Evolutionary conservation across 2,329 filamentous ascomycete species (phyloP), one percentile per base, ranked within the genome.

Genomic region (Neocatenulostroma microsporum): DNA sequence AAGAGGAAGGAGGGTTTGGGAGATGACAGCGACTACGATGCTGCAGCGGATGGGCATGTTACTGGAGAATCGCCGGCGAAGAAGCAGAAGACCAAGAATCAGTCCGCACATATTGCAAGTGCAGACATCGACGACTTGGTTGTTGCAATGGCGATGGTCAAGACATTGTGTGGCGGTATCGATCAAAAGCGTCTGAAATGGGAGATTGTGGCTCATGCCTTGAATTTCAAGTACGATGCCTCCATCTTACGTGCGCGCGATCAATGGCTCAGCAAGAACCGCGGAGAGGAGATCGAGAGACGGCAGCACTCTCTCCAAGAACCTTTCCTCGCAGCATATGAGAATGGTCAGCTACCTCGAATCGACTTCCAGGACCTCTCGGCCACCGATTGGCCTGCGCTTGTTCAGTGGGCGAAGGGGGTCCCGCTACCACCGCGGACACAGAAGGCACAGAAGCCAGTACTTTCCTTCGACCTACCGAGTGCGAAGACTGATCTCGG

Each of bases 341-440:
- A 78, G 45, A 67, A 66, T 2, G 71, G 72, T 7, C 69, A 80
- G 42, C 47, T 88, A 1, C 70, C 76, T 2, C 57, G 66, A 2
- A 66, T 88, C 14, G 66, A 85, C 54, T 83, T 74, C 45, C 69
- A 82, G 34, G 62, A 81, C 30, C 67, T 78, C 0, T 57, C 72
- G 25, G 68, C 70, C 2, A 85, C 84, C 41, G 79, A 88, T 51
- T 87, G 84, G 82, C 61, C 66, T 8, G 59, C 56, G 4, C 58
- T 88, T 5, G 71, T 87, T 30, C 66, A 71, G 23, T 89, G 84
- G 84, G 72, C 78, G 1, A 63, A 76, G 45, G 72, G 58, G 17
- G 40, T 53, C 18, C 29, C 37, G 23, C 40, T n/a, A n/a, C n/a
- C n/a, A n/a, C n/a, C n/a, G n/a, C n/a, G n/a, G n/a, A n/a, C n/a